These are phyloP conservation scores for Gossypium trilobum DNA, from an alignment of 441 rosid species.

Conservation along the genomic window DNA sequence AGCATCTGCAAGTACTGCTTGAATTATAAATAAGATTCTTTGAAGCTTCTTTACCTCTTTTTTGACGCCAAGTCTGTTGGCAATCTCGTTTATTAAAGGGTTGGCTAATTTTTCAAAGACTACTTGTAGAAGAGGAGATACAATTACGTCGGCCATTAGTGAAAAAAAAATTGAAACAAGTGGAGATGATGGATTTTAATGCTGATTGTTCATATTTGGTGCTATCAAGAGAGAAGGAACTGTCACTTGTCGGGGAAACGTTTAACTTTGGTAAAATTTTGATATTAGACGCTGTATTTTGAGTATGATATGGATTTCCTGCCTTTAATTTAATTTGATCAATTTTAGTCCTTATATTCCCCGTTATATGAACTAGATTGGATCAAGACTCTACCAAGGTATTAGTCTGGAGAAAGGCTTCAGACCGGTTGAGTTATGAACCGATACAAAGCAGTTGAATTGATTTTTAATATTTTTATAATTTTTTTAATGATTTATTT, in stretches of 20 bases:
- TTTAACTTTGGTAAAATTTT: not conserved
- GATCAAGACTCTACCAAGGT: no score
- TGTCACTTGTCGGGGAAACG: not conserved
- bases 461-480: no score
- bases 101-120: constrained; percentile 21
- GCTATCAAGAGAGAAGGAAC: not conserved
- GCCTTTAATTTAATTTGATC: no score
- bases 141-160: constrained; percentile 20
- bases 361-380: no score
- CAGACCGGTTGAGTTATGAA: no score
- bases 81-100: constrained; percentile 12
- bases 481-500: no score
- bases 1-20: constrained; percentile 19
- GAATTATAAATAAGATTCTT: not conserved
- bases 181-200: not conserved
- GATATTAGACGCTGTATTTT: no score
- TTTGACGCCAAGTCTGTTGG: constrained; percentile 11
- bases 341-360: no score
- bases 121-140: constrained; percentile 24
- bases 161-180: not conserved
- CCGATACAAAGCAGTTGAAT: no score
- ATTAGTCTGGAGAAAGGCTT: no score
- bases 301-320: no score
- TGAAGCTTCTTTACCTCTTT: constrained; percentile 15
- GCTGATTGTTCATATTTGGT: not conserved